Base-by-base conservation (phyloP, 2,329 filamentous ascomycete genomes). In the Monosporascus sp. region DNA sequence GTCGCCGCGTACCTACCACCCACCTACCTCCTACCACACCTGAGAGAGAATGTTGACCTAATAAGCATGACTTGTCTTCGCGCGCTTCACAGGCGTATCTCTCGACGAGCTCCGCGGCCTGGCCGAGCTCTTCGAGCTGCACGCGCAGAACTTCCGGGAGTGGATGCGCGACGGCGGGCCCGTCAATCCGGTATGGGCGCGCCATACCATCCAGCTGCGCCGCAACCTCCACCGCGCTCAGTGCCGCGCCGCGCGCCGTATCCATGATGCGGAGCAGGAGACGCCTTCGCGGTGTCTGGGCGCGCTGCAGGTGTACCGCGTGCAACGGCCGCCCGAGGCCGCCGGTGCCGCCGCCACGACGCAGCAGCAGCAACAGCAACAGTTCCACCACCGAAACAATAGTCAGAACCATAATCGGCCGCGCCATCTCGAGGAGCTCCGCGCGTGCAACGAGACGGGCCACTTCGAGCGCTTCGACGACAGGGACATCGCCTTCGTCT, bases 161-260 rank as follows among this genome's bases (percentile, higher is more conserved):
- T 84, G 81, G 81, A 71, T 74, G 31, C 75, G 75, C 43, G 70
- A 70, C 27, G 80, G 80, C 56, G 80, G 80, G 2, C 76, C 79
- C 14, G 78, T 83, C 64, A 76, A 82, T 58, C 73, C 79, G 4
- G 65, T 73, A n/a, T 83, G 80, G 80, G 72, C 77, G 24, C 73
- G 71, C 60, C 78, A 83, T 52, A 83, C 80, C 31, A 68, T 71
- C 38, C 57, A 63, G 25, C 71, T 84, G 25, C 72, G 76, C 49
- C 70, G 69, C 43, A 74, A 80, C 49, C 72, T 84, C 37, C 81
- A 83, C 67, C 75, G 79, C 45, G 75, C 80, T 8, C 81, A 84
- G 65, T 82, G 80, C 64, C 78, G 78, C 47, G 79, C 79, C 9
- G 80, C 79, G 27, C 69, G 76, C 50, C 78, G 81, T 56, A 80